These are phyloP conservation scores for Nicotiana otophora DNA, from an alignment of 257 asterid species.

Conservation along the genomic window DNA sequence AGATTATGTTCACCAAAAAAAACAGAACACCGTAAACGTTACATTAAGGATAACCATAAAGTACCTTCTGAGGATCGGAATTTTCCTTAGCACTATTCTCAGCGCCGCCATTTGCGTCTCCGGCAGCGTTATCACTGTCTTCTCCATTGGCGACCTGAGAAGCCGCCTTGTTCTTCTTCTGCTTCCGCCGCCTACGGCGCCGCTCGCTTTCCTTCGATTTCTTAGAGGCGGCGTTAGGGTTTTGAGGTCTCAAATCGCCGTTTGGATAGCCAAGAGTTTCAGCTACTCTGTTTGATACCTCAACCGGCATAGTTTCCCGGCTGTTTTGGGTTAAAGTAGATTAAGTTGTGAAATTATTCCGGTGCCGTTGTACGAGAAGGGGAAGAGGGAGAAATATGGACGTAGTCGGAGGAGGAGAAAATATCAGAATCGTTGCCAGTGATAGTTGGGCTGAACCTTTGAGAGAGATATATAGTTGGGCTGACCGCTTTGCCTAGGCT, in stretches of 20 bases:
- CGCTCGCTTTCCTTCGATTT: slow-evolving; percentile 70
- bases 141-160: slow-evolving; percentile 33
- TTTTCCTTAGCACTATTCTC: slow-evolving; percentile 59
- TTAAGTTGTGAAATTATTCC: not conserved
- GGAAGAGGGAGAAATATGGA: not conserved
- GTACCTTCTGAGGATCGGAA: slow-evolving; percentile 70
- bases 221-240: slow-evolving; percentile 36
- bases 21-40: not conserved
- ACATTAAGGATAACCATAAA: not conserved
- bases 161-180: slow-evolving; percentile 74
- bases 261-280: slow-evolving; percentile 22
- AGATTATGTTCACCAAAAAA: not conserved
- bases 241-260: slow-evolving; percentile 45
- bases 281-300: slow-evolving; percentile 33
- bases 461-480: not conserved
- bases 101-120: slow-evolving; percentile 41
- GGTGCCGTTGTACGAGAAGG: not conserved
- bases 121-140: slow-evolving; percentile 45
- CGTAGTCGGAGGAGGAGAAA: not conserved
- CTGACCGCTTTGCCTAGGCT: not conserved
- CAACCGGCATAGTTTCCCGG: slow-evolving; percentile 35
- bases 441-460: not conserved
- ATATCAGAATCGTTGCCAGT: not conserved
- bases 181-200: slow-evolving; percentile 94
- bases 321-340: not conserved